Evolutionary conservation across 2,329 filamentous ascomycete species (phyloP).

Genomic region (Colletotrichum eleusines): DNA sequence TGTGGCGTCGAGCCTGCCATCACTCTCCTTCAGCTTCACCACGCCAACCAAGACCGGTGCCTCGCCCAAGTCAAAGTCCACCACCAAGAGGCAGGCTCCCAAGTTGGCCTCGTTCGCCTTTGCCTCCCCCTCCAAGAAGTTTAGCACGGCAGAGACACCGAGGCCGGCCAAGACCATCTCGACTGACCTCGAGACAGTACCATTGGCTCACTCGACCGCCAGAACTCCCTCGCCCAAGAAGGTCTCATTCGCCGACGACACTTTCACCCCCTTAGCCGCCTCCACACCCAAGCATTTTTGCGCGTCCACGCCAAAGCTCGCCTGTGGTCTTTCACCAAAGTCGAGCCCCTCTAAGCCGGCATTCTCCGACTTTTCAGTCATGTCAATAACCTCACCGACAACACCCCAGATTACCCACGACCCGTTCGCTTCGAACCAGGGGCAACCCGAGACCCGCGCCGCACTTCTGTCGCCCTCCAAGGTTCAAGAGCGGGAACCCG

Average conservation of each 20-base stretch:
- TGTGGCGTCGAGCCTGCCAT: conserved; percentile 2
- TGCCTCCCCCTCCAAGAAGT: conserved; percentile 10
- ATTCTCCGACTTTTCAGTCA: conserved; percentile 22
- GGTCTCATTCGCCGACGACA: conserved; percentile 32
- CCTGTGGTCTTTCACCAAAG: conserved; percentile 14
- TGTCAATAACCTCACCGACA: conserved; percentile 25
- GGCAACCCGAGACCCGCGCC: background rate
- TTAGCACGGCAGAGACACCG: conserved; percentile 28
- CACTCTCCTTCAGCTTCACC: conserved; percentile 23
- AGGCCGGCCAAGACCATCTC: conserved; percentile 1
- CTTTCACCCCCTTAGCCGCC: conserved; percentile 7
- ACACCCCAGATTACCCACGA: conserved; percentile 1
- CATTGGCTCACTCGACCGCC: background rate
- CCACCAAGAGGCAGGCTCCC: conserved; percentile 27
- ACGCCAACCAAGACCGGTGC: conserved; percentile 32
- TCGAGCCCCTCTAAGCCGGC: conserved; percentile 25
- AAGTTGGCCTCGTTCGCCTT: conserved; percentile 18
- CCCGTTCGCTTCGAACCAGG: background rate
- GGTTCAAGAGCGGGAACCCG: background rate
- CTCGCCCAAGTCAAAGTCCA: conserved; percentile 30
- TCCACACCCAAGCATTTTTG: conserved; percentile 4
- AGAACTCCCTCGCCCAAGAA: conserved; percentile 33
- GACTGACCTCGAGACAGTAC: background rate
- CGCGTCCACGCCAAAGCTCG: conserved; percentile 14
- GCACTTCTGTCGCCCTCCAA: conserved; percentile 6